A percentile compares a stretch with the other conserved stretches of the same genome.
phyloP scores from a whole-genome alignment of 1,139 yeast genomes.

The Saccharomycopsis crataegensis region DNA sequence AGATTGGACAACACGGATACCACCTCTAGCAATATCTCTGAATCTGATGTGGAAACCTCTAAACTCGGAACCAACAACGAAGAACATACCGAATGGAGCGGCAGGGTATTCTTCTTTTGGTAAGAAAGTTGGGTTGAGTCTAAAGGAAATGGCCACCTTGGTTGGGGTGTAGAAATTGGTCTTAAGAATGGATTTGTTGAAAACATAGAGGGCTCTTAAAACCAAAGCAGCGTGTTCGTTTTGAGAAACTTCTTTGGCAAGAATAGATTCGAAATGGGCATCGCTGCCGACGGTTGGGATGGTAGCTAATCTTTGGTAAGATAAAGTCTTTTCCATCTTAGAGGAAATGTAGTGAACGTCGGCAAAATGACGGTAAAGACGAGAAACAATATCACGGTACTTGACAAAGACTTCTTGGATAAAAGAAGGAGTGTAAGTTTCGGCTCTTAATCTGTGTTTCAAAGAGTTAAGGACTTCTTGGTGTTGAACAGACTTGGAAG shows the following conservation, averaged over 20 bases:
- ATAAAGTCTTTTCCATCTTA: constrained; percentile 63
- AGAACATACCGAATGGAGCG: constrained; percentile 89
- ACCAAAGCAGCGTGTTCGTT: constrained; percentile 76
- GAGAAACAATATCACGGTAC: constrained; percentile 67
- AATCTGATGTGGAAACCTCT: constrained; percentile 97
- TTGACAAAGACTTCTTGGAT: constrained; percentile 71
- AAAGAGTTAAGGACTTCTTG: constrained; percentile 68
- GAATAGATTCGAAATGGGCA: constrained; percentile 62
- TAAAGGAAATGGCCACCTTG: constrained; percentile 89
- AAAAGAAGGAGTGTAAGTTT: constrained; percentile 83
- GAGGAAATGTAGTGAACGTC: constrained; percentile 78
- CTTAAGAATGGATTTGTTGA: constrained; percentile 82
- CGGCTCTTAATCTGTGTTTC: constrained; percentile 86
- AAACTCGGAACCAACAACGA: constrained; percentile 93
- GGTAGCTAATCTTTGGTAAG: constrained; percentile 79
- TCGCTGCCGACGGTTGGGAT: constrained; percentile 70
- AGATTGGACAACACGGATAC: constrained; percentile 90
- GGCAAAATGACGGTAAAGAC: constrained; percentile 87
- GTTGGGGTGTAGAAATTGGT: constrained; percentile 93
- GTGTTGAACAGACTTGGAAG: constrained; percentile 51
- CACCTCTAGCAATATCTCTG: constrained; percentile 97
- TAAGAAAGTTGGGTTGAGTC: constrained; percentile 79
- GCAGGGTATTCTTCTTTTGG: constrained; percentile 86
- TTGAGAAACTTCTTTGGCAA: constrained; percentile 69
- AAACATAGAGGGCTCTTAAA: constrained; percentile 71